phyloP scores from a whole-genome alignment of 2,329 filamentous ascomycete genomes.

The Colletotrichum godetiae region DNA sequence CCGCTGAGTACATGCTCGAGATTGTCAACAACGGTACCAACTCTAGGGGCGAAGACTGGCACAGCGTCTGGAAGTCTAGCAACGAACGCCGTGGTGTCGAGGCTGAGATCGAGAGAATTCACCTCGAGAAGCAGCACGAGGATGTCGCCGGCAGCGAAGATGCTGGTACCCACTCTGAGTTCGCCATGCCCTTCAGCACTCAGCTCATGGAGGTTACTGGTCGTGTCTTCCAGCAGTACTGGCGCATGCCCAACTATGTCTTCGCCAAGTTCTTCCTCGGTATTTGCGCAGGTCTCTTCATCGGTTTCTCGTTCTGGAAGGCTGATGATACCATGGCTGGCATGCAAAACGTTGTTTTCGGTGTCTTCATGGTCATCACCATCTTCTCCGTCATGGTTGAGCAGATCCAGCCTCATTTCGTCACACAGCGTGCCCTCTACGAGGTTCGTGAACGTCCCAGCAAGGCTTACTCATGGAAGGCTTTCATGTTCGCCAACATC shows the following conservation, averaged over 20 bases:
- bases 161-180: slow-evolving; percentile 65
- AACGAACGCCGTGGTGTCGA: slow-evolving; percentile 63
- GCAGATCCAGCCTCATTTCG: slow-evolving; percentile 81
- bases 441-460: slow-evolving; percentile 81
- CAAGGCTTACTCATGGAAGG: slow-evolving; percentile 81
- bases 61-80: slow-evolving; percentile 71
- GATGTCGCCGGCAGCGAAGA: slow-evolving; percentile 36
- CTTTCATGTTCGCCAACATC: slow-evolving; percentile 78
- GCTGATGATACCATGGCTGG: slow-evolving; percentile 69
- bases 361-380: slow-evolving; percentile 79
- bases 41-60: slow-evolving; percentile 68
- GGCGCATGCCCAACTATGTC: slow-evolving; percentile 83
- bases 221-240: slow-evolving; percentile 85
- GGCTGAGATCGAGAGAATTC: slow-evolving; percentile 73
- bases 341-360: slow-evolving; percentile 81
- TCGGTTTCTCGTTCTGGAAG: slow-evolving; percentile 78
- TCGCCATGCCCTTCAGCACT: slow-evolving; percentile 77
- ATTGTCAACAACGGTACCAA: slow-evolving; percentile 56
- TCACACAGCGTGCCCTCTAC: slow-evolving; percentile 79
- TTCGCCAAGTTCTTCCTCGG: slow-evolving; percentile 77
- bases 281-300: slow-evolving; percentile 72
- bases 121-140: slow-evolving; percentile 55
- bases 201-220: slow-evolving; percentile 75
- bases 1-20: slow-evolving; percentile 81
- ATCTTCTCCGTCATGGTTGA: slow-evolving; percentile 79